Evolutionary conservation across 2,329 filamentous ascomycete species (phyloP), one percentile per base, ranked within the genome.

Genomic region (Chrysoporthe deuterocubensis): DNA sequence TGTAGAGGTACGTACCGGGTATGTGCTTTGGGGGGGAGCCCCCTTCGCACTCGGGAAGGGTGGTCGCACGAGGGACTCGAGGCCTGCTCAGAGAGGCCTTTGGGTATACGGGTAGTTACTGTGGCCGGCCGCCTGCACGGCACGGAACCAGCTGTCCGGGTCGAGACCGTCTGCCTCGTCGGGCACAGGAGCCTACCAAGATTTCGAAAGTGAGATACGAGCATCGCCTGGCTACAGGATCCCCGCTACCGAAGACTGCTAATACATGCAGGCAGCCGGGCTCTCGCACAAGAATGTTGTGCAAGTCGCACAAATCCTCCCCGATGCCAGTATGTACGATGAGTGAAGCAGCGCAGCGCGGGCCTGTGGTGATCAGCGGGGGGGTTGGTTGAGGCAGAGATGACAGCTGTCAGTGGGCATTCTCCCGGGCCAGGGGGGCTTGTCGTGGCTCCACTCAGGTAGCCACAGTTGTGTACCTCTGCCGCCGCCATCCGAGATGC

Each of bases 321-420:
- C 37, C 3, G n/a, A 13, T 42, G 37, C 14, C 59, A 48, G 37
- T 26, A 44, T 48, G 26, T 18, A n/a, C 40, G 26, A 21, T 44
- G 60, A 9, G 16, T 40, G 14, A 26, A 57, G 62, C 50, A 34
- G 42, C 40, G 62, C 50, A 34, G 42, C 40, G 48, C 21, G 21
- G 40, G 5, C 37, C 40, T 44, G 58, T 32, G 21, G 42, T 26
- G 32, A 43, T 46, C 42, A 61, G 56, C 46, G 56, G 52, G 62
- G 65, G 68, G 26, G 2, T 26, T 26, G 26, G 26, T 59, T 46
- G 21, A 56, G 26, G 43, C 32, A 43, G 42, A 34, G 57, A 59
- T 69, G 68, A 69, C 68, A 69, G 65, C 68, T 69, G 68, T 69
- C 68, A 69, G 68, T 18, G 46, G 63, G 62, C 59, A 48, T 40